Percentiles rank a stretch among this genome's conserved stretches.
phyloP scores from a whole-genome alignment of 2,329 filamentous ascomycete genomes.

The Penicillium sp. region DNA sequence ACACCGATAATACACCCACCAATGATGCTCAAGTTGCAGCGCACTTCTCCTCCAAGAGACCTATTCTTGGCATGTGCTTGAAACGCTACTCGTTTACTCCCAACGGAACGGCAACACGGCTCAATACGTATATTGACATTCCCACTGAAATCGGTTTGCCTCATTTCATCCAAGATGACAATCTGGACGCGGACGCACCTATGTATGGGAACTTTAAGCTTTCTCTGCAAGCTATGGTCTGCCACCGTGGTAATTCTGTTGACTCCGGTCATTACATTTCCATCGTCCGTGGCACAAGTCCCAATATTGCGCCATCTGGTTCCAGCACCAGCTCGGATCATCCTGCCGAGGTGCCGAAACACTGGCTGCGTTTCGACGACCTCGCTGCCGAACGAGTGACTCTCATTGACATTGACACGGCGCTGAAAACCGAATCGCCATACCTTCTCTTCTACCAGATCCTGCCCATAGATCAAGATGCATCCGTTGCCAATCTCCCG shows the following conservation, averaged over 20 bases:
- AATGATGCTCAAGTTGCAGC: conserved; percentile 79
- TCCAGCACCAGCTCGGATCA: conserved; percentile 24
- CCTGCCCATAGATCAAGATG: conserved; percentile 74
- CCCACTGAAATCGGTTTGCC: conserved; percentile 79
- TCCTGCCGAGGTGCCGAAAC: conserved; percentile 63
- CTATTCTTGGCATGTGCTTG: conserved; percentile 86
- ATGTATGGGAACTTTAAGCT: conserved; percentile 90
- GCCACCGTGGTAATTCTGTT: conserved; percentile 81
- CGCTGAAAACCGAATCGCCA: conserved; percentile 81
- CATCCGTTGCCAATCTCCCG: conserved; percentile 32
- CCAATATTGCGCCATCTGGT: conserved; percentile 27
- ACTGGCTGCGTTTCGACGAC: conserved; percentile 93
- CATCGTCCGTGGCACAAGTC: conserved; percentile 71
- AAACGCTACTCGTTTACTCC: conserved; percentile 81
- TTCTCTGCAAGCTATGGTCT: conserved; percentile 85
- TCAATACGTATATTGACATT: conserved; percentile 86
- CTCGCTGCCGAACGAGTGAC: conserved; percentile 69
- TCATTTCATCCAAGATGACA: conserved; percentile 83
- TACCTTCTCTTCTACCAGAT: conserved; percentile 97
- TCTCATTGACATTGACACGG: conserved; percentile 73
- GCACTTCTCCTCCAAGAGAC: conserved; percentile 78
- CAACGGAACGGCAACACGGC: conserved; percentile 65
- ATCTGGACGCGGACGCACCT: conserved; percentile 63
- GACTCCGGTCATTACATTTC: conserved; percentile 90
- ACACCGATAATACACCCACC: conserved; percentile 64